Base-by-base conservation (phyloP, 371 early-diverging fungal genomes). In the Mortierella polycephala region DNA sequence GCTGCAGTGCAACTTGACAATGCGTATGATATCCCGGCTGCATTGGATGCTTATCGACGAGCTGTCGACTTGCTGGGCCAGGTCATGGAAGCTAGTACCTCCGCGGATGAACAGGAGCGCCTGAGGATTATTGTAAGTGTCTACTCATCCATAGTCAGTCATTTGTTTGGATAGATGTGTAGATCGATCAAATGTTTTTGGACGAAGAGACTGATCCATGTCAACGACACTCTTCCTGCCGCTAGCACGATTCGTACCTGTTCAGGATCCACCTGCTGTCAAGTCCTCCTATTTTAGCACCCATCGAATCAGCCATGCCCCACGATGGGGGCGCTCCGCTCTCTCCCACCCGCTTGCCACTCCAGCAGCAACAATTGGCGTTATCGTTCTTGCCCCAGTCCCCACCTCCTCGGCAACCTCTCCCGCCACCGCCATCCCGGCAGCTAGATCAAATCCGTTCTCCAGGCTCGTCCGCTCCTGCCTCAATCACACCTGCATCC, bases 1-100 rank as follows among this genome's bases (percentile, higher is more conserved):
- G 44, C 54, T 13, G 74, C 74, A 53, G 74, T 80, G 14, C 67
- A 74, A 21, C 57, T 66, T 46, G 70, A 80, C 57, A 65, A 70
- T 50, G 63, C 60, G 4, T 57, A 67, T 47, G 42, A 67, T 42
- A 52, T 69, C 39, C 12, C 44, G 3, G 74, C 57, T 0, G 80
- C 80, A 0, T 44, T 80, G 6, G 70, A 69, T 18, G 65, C 67
- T 1, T 80, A 80, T 46, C 39, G 44, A 10, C 57, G 56, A 3
- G 80, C 80, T 0, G 70, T 69, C 0, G 52, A 44, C 16, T 53
- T 74, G 12, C 37, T 80, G 55, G 53, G 51, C 30, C 53, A 57
- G 37, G 80, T 74, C 57, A 70, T 80, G 67, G 62, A 70, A 16
- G 56, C 64, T 3, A 57, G 62, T n/a, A 12, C 60, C 2, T 59